Evolutionary conservation across 2,329 filamentous ascomycete species (phyloP).

Genomic region (Xylaria sp.): DNA sequence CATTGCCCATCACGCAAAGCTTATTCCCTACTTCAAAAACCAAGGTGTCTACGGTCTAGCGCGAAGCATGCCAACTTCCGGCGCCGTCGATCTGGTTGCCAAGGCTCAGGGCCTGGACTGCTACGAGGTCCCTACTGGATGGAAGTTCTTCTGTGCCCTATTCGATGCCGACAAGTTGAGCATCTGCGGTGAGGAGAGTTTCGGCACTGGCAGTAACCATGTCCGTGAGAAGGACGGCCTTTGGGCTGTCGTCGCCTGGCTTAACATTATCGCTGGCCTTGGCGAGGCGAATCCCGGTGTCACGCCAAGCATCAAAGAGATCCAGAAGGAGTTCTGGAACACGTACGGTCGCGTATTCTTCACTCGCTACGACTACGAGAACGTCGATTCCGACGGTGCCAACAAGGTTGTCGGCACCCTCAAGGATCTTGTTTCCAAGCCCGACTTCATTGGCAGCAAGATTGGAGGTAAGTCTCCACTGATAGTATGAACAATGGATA

Average conservation of each 20-base stretch:
- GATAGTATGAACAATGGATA: background rate
- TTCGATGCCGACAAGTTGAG: slow-evolving; percentile 96
- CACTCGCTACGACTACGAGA: slow-evolving; percentile 98
- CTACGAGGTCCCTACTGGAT: slow-evolving; percentile 98
- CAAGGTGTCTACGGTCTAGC: slow-evolving; percentile 95
- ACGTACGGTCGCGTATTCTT: slow-evolving; percentile 98
- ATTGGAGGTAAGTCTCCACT: slow-evolving; percentile 62
- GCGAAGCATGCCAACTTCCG: slow-evolving; percentile 96
- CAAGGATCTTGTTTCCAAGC: slow-evolving; percentile 75
- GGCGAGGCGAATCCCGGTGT: slow-evolving; percentile 79
- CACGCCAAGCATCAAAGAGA: slow-evolving; percentile 90
- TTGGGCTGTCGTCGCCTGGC: slow-evolving; percentile 96
- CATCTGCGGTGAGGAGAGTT: slow-evolving; percentile 98
- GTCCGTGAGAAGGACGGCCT: slow-evolving; percentile 99
- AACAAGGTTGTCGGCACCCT: slow-evolving; percentile 87
- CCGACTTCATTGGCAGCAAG: slow-evolving; percentile 79
- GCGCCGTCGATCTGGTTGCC: slow-evolving; percentile 92
- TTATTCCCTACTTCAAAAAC: slow-evolving; percentile 98
- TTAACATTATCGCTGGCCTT: slow-evolving; percentile 97
- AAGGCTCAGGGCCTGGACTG: slow-evolving; percentile 89
- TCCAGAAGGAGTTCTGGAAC: slow-evolving; percentile 97
- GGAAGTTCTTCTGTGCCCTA: slow-evolving; percentile 98
- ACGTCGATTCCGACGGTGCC: slow-evolving; percentile 88
- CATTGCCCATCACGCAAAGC: slow-evolving; percentile 93
- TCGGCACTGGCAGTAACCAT: slow-evolving; percentile 97